Evolutionary conservation across 106 monocot species (phyloP), one percentile per base, ranked within the genome.

Genomic region (Dioscorea alata): DNA sequence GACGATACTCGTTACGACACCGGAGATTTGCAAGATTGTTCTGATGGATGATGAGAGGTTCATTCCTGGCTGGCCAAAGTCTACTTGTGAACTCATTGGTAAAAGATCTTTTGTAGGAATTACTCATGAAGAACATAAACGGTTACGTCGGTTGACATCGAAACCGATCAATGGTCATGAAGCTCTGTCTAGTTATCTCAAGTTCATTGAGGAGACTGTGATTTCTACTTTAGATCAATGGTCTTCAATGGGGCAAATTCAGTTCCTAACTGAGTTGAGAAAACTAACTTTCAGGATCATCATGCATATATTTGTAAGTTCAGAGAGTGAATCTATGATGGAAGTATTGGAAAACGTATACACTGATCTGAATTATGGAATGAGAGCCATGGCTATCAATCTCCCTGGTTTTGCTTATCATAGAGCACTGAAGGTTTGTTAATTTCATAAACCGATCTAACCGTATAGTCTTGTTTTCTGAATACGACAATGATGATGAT

Each of bases 371-470:
- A 96, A 96, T 67, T 73, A 84, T 64, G 96, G 96, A 7, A 76
- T 96, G 74, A 76, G 96, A 69, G 96, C 96, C 8, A 86, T 96
- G 92, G 91, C 96, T 17, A 96, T 96, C 57, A 84, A 96, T 56
- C 9, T 96, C 33, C 96, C 96, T 23, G 96, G 96, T 15, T 96
- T 96, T 75, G 86, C 91, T 60, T 96, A 80, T 68, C 69, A 86
- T 35, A 81, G 58, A 64, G 91, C 91, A 25, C 74, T 91, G 7
- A 89, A 92, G 87, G 91, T 82, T 42, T 42, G 42, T 42, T 42
- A 42, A 28, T 28, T 28, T 28, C 5, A 42, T 42, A 66, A 61
- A 14, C 63, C 2, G 13, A 1, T 20, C 1, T 42, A 0, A 28
- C 10, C 42, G 6, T 42, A 3, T 42, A 42, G 42, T 42, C 6